Conservation (phyloP, 129 eudicot genomes). For the Centaurea solstitialis region DNA sequence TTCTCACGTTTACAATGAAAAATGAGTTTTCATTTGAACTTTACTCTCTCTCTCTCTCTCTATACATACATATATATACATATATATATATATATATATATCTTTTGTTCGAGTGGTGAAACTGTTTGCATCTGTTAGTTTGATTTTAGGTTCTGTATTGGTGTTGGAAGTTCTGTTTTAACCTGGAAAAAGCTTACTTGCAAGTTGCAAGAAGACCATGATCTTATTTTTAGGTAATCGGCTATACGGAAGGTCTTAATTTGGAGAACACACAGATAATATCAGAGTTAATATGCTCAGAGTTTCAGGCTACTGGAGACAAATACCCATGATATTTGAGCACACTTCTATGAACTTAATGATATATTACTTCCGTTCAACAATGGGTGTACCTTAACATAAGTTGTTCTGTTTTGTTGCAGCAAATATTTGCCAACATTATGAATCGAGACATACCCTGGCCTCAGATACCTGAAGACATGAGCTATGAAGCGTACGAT, state of each 20-base stretch:
- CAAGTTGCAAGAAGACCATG: not conserved
- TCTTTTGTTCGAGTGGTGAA: too few relatives aligned
- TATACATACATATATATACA: too few relatives aligned
- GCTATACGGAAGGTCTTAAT: not conserved
- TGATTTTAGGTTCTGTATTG: too few relatives aligned
- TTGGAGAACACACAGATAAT: not conserved
- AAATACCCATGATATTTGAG: not conserved
- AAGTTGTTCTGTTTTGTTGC: slow-evolving; percentile 37
- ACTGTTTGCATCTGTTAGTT: too few relatives aligned
- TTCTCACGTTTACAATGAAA: too few relatives aligned
- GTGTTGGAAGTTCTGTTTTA: too few relatives aligned
- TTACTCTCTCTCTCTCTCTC: too few relatives aligned
- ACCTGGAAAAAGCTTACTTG: not conserved
- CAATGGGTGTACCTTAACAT: slow-evolving; percentile 2
- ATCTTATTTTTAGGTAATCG: not conserved
- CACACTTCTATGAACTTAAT: not conserved
- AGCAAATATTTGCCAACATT: slow-evolving; percentile 93
- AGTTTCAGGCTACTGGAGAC: not conserved
- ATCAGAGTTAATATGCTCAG: not conserved
- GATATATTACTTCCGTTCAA: not conserved
- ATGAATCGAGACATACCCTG: slow-evolving; percentile 91
- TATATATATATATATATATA: too few relatives aligned
- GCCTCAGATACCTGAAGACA: slow-evolving; percentile 89
- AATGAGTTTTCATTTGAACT: too few relatives aligned
- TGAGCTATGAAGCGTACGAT: slow-evolving; percentile 80